A percentile compares a stretch with the other conserved stretches of the same genome.
phyloP scores from a whole-genome alignment of 257 asterid species.

The Capsicum chinense region DNA sequence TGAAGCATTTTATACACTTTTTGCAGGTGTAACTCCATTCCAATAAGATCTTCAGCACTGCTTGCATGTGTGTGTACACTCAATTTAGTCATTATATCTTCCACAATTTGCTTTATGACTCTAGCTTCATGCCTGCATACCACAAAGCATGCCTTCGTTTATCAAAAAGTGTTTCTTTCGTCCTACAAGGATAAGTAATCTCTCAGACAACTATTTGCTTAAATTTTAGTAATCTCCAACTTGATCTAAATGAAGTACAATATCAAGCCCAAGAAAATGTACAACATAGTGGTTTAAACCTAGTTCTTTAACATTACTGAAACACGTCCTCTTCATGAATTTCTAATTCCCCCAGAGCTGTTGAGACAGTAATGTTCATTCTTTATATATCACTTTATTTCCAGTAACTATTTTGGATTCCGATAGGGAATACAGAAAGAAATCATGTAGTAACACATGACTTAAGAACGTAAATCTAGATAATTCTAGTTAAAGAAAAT shows the following conservation, averaged over 20 bases:
- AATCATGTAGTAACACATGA: neutral
- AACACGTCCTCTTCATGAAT: neutral
- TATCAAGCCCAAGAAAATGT: neutral
- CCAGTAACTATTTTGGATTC: neutral
- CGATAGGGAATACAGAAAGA: neutral
- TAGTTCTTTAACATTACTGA: neutral
- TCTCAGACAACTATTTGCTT: too few species aligned
- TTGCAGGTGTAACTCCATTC: neutral
- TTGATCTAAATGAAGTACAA: neutral
- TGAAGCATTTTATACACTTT: neutral
- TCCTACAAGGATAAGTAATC: too few species aligned
- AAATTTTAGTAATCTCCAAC: neutral
- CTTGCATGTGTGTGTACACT: neutral
- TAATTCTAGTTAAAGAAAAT: neutral
- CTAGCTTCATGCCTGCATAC: slow-evolving; percentile 2
- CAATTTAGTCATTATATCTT: neutral
- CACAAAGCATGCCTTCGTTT: neutral
- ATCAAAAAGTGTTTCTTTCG: too few species aligned
- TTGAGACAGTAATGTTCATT: neutral
- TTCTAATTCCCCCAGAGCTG: neutral
- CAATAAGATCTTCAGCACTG: neutral
- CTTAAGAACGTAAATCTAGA: neutral
- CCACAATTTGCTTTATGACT: neutral
- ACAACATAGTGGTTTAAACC: neutral
- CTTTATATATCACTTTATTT: neutral